phyloP scores from a whole-genome alignment of 495 filamentous ascomycete species.

The Annulohypoxylon stygium region DNA sequence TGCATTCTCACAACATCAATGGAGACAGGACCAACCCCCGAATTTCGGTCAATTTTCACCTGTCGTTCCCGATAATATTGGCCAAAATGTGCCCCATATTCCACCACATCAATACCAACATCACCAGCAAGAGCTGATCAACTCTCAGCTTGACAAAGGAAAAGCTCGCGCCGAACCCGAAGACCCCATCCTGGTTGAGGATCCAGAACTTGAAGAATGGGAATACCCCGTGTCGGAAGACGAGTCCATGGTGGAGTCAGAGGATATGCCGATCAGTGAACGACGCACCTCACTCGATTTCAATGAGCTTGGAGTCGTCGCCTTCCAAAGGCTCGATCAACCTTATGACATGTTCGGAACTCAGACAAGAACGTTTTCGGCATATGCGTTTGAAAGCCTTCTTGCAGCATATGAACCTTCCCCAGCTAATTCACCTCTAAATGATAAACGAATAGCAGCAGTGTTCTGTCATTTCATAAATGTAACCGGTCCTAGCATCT shows the following conservation, averaged over 20 bases:
- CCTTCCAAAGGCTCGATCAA: conserved; percentile 52
- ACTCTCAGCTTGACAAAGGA: conserved; percentile 33
- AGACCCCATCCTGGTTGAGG: not conserved
- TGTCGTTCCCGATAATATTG: conserved; percentile 27
- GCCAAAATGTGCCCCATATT: conserved; percentile 22
- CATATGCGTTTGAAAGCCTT: conserved; percentile 65
- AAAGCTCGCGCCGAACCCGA: conserved; percentile 39
- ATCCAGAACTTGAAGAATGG: conserved; percentile 42
- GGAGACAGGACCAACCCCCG: conserved; percentile 41
- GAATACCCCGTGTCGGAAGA: conserved; percentile 65
- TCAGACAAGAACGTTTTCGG: conserved; percentile 59
- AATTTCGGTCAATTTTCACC: conserved; percentile 34
- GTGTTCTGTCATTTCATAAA: conserved; percentile 95
- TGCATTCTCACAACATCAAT: conserved; percentile 49
- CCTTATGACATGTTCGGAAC: conserved; percentile 54
- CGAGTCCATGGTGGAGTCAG: conserved; percentile 51
- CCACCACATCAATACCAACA: conserved; percentile 18
- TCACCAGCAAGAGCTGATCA: conserved; percentile 23
- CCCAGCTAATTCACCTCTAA: conserved; percentile 80
- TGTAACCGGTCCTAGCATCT: conserved; percentile 87
- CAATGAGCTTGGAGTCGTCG: conserved; percentile 57
- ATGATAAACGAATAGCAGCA: conserved; percentile 83
- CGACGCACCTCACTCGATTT: conserved; percentile 51
- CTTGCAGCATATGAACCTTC: conserved; percentile 83
- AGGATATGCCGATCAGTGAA: conserved; percentile 44